A percentile compares a stretch with the other conserved stretches of the same genome.
These are phyloP conservation scores for Beauveria pseudobassiana DNA, from an alignment of 2,329 filamentous ascomycete genomes.

Conservation along the genomic window DNA sequence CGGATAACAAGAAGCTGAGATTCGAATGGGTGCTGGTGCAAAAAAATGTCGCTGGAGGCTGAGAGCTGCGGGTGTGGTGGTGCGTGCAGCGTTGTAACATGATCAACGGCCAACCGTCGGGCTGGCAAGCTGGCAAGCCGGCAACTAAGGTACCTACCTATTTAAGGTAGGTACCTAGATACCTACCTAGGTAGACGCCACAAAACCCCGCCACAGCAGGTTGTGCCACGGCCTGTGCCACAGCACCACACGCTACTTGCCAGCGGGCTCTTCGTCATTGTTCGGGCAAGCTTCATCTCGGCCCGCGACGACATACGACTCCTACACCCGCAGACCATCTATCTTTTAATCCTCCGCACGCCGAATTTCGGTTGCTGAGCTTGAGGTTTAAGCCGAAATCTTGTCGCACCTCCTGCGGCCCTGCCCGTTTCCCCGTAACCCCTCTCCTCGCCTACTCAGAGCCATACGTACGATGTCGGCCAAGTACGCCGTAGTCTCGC, in stretches of 20 bases:
- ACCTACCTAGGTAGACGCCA: background rate
- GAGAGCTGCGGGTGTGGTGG: background rate
- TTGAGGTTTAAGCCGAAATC: background rate
- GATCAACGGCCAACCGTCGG: background rate
- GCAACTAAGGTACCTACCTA: background rate
- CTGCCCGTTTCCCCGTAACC: background rate
- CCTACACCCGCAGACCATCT: background rate
- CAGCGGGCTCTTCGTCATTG: conserved; percentile 3
- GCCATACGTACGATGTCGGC: conserved; percentile 33
- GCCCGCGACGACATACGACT: background rate
- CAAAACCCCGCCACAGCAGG: background rate
- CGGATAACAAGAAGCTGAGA: background rate
- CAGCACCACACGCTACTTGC: too few species aligned
- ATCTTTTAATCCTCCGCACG: background rate
- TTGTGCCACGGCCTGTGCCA: conserved; percentile 14
- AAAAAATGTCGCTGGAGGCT: background rate
- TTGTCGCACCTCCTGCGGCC: background rate
- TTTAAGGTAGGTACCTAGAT: too few species aligned
- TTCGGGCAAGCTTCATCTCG: background rate
- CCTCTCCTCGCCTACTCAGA: background rate
- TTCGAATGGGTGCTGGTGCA: background rate
- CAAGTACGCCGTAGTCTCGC: conserved; percentile 82
- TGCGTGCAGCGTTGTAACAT: background rate
- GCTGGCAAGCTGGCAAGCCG: too few species aligned
- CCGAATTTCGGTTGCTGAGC: background rate